A percentile compares a stretch with the other conserved stretches of the same genome.
These are phyloP conservation scores for Coniosporium tulheliwenetii DNA, from an alignment of 2,329 filamentous ascomycete species.

Conservation along the genomic window DNA sequence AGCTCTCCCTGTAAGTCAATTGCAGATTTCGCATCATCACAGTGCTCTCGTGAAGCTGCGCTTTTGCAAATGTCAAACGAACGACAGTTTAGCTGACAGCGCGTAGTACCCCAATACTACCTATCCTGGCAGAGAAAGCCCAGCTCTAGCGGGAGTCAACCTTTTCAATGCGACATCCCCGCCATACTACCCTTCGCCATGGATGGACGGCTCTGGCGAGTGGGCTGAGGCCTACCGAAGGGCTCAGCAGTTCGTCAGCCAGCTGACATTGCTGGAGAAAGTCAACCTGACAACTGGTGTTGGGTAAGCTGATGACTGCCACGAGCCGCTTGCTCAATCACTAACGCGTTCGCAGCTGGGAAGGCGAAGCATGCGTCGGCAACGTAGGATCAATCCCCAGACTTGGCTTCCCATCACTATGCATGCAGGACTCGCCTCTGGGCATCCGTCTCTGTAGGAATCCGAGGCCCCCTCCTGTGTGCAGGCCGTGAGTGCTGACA, in stretches of 20 bases:
- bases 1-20: neutral
- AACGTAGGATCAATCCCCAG: conserved; percentile 55
- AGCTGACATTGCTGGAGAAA: conserved; percentile 74
- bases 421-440: conserved; percentile 72
- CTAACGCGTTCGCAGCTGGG: conserved; percentile 35
- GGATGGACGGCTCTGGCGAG: conserved; percentile 57
- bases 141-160: conserved; percentile 12
- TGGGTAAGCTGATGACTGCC: conserved; percentile 39
- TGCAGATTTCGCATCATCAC: too few relatives aligned
- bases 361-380: conserved; percentile 60
- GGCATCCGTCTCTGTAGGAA: conserved; percentile 52
- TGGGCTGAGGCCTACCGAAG: conserved; percentile 66
- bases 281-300: conserved; percentile 89
- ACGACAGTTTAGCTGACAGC: neutral
- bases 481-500: neutral
- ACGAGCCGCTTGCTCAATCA: neutral
- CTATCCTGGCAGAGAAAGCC: conserved; percentile 11
- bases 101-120: conserved; percentile 10
- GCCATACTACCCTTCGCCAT: conserved; percentile 74
- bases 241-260: conserved; percentile 65
- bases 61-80: too few relatives aligned
- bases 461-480: neutral
- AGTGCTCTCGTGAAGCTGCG: too few relatives aligned
- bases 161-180: conserved; percentile 29
- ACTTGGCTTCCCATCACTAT: conserved; percentile 57